Conservation (phyloP, 169 alveolate species). For the Plasmodium gonderi region DNA sequence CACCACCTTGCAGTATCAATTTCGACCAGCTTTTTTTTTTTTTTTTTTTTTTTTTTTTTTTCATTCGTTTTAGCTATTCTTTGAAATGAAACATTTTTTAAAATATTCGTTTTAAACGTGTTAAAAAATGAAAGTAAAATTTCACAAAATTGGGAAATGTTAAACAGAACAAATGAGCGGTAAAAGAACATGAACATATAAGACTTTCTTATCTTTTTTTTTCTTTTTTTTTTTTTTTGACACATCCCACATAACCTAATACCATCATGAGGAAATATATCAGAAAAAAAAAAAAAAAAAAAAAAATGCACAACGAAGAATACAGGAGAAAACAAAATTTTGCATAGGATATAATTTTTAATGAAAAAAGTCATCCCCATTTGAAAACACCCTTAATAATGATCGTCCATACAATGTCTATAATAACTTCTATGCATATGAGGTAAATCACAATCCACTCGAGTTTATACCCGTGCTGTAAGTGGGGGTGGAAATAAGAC, state of each 20-base stretch:
- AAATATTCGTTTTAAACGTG: not conserved
- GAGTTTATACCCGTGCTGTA: constrained; percentile 88
- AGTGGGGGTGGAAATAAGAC: not conserved
- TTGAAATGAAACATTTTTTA: not conserved
- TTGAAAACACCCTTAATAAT: constrained; percentile 85
- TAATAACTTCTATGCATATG: constrained; percentile 85
- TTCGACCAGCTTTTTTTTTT: too few relatives aligned
- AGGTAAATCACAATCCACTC: constrained; percentile 89
- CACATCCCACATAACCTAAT: not conserved
- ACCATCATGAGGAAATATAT: not conserved
- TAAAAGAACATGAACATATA: not conserved
- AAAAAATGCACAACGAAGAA: not conserved
- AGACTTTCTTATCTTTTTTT: too few relatives aligned
- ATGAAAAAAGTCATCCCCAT: constrained; percentile 75
- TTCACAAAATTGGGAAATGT: not conserved
- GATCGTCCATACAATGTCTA: constrained; percentile 90
- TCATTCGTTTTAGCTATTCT: constrained; percentile 1
- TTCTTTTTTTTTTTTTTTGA: not conserved
- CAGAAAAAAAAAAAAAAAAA: not conserved
- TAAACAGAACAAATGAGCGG: not conserved
- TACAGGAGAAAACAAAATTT: too few relatives aligned
- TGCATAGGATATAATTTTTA: too few relatives aligned
- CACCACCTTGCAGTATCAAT: too few relatives aligned
- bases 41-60: not conserved
- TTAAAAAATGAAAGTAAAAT: not conserved